Conservation (phyloP, 805 yeast genomes). For the Limtongia smithiae region DNA sequence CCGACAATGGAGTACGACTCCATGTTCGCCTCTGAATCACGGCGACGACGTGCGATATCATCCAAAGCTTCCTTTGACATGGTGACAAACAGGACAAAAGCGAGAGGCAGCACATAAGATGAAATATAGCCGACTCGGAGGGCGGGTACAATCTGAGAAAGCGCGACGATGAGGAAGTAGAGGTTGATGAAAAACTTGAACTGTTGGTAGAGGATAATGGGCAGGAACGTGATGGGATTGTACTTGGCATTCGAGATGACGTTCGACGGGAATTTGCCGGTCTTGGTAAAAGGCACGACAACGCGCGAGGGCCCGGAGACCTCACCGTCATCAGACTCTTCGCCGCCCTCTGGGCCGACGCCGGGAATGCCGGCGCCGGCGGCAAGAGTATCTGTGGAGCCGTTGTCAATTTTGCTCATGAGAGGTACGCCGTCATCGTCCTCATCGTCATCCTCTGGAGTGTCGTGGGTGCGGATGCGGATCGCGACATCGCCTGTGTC, state of each 20-base stretch:
- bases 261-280: conserved; percentile 50
- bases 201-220: conserved; percentile 87
- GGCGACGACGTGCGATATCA: conserved; percentile 81
- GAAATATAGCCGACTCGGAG: conserved; percentile 89
- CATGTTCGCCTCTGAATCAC: conserved; percentile 85
- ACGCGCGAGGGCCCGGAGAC: conserved; percentile 23
- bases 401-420: conserved; percentile 25
- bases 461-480: conserved; percentile 10
- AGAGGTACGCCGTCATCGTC: conserved; percentile 28
- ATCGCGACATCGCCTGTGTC: conserved; percentile 26
- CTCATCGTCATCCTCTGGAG: conserved; percentile 21
- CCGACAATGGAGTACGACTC: conserved; percentile 69
- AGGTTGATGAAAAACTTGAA: conserved; percentile 94
- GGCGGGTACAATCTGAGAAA: conserved; percentile 87
- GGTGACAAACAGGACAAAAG: conserved; percentile 85
- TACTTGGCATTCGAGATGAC: conserved; percentile 93
- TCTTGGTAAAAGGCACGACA: conserved; percentile 21
- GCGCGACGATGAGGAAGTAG: conserved; percentile 86
- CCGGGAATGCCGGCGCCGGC: no score
- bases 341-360: conserved; percentile 8
- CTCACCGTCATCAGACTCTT: conserved; percentile 16
- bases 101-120: conserved; percentile 90
- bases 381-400: not conserved
- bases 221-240: conserved; percentile 80
- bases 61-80: conserved; percentile 95